Percentiles rank a stretch among this genome's conserved stretches.
Evolutionary conservation across 306 rosid species (phyloP).

Genomic region (Corylus americana): DNA sequence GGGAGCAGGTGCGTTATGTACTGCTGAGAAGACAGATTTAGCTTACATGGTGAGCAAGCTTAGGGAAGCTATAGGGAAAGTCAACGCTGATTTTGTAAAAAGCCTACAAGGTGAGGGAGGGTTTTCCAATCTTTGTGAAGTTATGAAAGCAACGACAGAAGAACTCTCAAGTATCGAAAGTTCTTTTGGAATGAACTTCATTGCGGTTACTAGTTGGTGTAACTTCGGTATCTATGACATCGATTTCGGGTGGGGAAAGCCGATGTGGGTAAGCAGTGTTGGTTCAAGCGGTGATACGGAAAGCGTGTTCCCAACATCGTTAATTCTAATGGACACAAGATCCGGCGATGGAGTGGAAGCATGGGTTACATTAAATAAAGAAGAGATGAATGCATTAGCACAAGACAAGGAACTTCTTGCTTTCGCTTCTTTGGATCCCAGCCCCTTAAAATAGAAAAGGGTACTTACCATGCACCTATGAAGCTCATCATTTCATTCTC

Average conservation of each 20-base stretch:
- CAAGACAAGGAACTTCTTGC: constrained; percentile 9
- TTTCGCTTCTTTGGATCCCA: constrained; percentile 19
- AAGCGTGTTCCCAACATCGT: not conserved
- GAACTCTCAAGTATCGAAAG: not conserved
- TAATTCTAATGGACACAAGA: constrained; percentile 7
- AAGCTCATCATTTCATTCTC: too few relatives aligned
- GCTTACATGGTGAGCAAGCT: not conserved
- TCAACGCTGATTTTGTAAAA: not conserved
- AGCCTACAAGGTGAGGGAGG: constrained; percentile 5
- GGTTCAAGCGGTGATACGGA: not conserved
- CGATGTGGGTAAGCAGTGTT: not conserved
- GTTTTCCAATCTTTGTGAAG: not conserved
- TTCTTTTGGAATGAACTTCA: constrained; percentile 2
- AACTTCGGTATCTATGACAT: constrained; percentile 6
- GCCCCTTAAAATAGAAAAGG: not conserved
- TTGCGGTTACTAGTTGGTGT: constrained; percentile 16
- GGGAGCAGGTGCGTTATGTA: not conserved
- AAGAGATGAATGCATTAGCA: not conserved
- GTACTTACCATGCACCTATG: not conserved
- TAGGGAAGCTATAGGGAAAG: constrained; percentile 3
- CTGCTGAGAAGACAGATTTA: not conserved
- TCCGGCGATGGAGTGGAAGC: constrained; percentile 9
- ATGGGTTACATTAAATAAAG: constrained; percentile 5
- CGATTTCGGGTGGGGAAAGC: constrained; percentile 28
- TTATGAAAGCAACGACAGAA: not conserved